Evolutionary conservation across 2,329 filamentous ascomycete genomes (phyloP).

Genomic region (Rosellinia necatrix): DNA sequence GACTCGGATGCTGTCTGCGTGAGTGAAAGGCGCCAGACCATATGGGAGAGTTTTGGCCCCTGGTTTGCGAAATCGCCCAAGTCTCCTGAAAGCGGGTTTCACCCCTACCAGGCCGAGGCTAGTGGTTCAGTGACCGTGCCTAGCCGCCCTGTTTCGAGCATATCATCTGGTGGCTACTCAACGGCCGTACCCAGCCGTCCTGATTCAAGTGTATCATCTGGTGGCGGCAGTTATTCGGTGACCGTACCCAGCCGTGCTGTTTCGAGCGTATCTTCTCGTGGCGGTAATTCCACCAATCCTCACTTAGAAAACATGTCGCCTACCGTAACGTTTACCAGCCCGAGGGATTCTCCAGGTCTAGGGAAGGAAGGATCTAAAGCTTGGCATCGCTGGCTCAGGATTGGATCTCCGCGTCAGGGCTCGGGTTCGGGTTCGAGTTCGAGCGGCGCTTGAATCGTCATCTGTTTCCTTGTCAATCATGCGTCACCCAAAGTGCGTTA

Average conservation of each 20-base stretch:
- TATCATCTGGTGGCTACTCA: no score
- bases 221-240: background rate
- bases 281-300: background rate
- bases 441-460: conserved; percentile 7
- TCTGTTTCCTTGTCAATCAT: background rate
- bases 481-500: background rate
- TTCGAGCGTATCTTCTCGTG: no score
- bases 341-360: background rate
- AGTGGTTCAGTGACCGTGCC: conserved; percentile 27
- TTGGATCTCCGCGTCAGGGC: no score
- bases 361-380: conserved; percentile 21
- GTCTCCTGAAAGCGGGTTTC: conserved; percentile 23
- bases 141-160: conserved; percentile 19
- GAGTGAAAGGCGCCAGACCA: conserved; percentile 31
- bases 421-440: no score
- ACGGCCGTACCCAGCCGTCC: conserved; percentile 8
- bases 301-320: conserved; percentile 16
- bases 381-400: conserved; percentile 21
- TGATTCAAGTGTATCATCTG: no score
- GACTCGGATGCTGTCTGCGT: conserved; percentile 29
- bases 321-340: background rate
- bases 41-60: conserved; percentile 32
- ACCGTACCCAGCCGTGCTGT: conserved; percentile 5
- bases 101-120: conserved; percentile 25
- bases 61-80: conserved; percentile 15